Evolutionary conservation across 805 yeast species (phyloP).

Genomic region (Debaryomyces tyrocola): DNA sequence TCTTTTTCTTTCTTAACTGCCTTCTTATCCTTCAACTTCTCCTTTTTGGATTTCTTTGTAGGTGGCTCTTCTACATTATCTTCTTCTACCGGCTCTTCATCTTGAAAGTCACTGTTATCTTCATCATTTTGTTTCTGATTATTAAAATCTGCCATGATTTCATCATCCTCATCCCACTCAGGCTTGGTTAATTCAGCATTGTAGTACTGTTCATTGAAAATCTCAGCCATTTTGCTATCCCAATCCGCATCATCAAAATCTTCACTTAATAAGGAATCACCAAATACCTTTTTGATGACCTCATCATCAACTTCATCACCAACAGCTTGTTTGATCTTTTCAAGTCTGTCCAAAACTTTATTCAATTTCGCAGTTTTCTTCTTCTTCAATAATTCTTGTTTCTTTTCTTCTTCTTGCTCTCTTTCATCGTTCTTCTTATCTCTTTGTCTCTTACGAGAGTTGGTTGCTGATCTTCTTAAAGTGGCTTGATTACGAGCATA

Average conservation of each 20-base stretch:
- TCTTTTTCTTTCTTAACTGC: slow-evolving; percentile 62
- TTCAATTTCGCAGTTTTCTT: slow-evolving; percentile 76
- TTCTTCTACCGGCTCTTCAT: slow-evolving; percentile 15
- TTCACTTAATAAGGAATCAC: slow-evolving; percentile 74
- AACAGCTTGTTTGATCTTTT: slow-evolving; percentile 63
- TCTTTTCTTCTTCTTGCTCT: slow-evolving; percentile 50
- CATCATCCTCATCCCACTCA: slow-evolving; percentile 39
- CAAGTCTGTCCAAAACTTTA: slow-evolving; percentile 70
- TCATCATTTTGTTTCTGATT: slow-evolving; percentile 22
- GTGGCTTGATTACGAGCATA: slow-evolving; percentile 96
- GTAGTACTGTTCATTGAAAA: slow-evolving; percentile 84
- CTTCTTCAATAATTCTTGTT: slow-evolving; percentile 62
- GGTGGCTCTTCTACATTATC: slow-evolving; percentile 12
- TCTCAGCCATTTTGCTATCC: slow-evolving; percentile 82
- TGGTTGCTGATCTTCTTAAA: slow-evolving; percentile 73
- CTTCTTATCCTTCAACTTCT: slow-evolving; percentile 56
- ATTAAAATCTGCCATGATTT: slow-evolving; percentile 22
- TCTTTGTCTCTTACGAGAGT: slow-evolving; percentile 79
- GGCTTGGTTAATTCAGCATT: slow-evolving; percentile 44
- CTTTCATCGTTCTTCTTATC: slow-evolving; percentile 62
- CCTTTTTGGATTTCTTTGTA: slow-evolving; percentile 47
- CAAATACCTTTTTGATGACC: slow-evolving; percentile 61
- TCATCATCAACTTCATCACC: slow-evolving; percentile 65
- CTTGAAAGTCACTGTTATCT: slow-evolving; percentile 16
- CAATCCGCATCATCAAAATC: slow-evolving; percentile 90